Evolutionary conservation across 495 filamentous ascomycete species (phyloP).

Genomic region (Aspergillus cavernicola): DNA sequence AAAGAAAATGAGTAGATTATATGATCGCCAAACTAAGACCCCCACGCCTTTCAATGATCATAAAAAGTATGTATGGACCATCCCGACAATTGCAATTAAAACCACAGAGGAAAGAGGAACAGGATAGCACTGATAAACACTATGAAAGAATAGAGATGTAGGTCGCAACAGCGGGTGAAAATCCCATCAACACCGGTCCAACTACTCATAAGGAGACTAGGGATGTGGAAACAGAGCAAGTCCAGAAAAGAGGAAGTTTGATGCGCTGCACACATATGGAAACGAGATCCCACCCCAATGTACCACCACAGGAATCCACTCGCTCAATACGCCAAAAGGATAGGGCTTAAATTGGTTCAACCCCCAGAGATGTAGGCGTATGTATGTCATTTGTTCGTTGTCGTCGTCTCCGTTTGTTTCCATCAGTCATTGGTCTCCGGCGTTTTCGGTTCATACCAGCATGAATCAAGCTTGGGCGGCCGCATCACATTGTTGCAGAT

Average conservation of each 20-base stretch:
- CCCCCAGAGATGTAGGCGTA: constrained; percentile 18
- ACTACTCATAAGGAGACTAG: constrained; percentile 12
- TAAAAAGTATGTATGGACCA: constrained; percentile 13
- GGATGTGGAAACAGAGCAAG: constrained; percentile 1
- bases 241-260: constrained; percentile 4
- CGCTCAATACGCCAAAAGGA: constrained; percentile 20
- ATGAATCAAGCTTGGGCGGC: constrained; percentile 18
- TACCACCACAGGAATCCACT: constrained; percentile 13
- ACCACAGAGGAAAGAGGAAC: constrained; percentile 10
- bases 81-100: constrained; percentile 13
- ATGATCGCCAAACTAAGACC: constrained; percentile 12
- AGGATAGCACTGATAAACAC: constrained; percentile 2
- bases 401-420: constrained; percentile 22
- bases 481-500: constrained; percentile 6
- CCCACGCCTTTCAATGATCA: constrained; percentile 18
- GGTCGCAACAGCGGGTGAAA: constrained; percentile 14
- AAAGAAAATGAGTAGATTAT: constrained; percentile 5
- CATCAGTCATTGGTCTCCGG: constrained; percentile 17
- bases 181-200: constrained; percentile 20
- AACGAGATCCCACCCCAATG: not conserved
- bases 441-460: constrained; percentile 16
- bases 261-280: constrained; percentile 12
- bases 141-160: constrained; percentile 2
- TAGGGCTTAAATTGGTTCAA: constrained; percentile 14
- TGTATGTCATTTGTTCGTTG: constrained; percentile 28